Base-by-base conservation (phyloP, 2,329 filamentous ascomycete genomes). In the Trichoderma harzianum region DNA sequence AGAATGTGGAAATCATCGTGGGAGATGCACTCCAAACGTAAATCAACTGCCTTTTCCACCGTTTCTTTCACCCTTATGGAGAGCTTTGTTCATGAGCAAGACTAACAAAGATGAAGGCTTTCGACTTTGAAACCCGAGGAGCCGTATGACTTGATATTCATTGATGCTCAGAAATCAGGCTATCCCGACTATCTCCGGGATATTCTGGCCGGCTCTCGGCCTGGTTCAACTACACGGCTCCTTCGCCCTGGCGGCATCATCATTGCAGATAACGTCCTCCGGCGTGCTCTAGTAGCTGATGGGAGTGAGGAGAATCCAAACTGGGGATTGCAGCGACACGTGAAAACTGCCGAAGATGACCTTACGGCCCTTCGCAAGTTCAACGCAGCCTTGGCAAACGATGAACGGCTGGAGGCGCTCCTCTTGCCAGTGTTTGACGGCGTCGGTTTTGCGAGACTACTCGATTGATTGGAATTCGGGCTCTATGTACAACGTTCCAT, bases 201-300 rank as follows among this genome's bases (percentile, higher is more conserved):
- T 12, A 82, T 86, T 65, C 78, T 86, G 21, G 78, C 78, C 36
- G 76, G 78, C 71, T 86, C 84, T 7, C 73, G 73, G 32, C 79
- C 83, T 1, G 80, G 78, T 5, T 70, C 75, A 5, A 28, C 76
- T 6, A 75, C 73, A 5, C 80, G 84, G 5, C 81, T 87, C 30
- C 79, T 87, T 39, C 79, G 82, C 1, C 75, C 79, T 7, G 83
- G 82, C 16, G 85, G 84, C 3, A 75, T 87, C 64, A 83, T 88
- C 72, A 79, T 87, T 5, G 85, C 83, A 1, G 86, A 88, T 76
- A 88, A 88, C 70, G 80, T 85, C 63, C 81, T 88, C 36, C 83
- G 83, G 3, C 78, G 79, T 3, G 85, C 80, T 10, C 78, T 86
- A 7, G 83, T 87, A 4, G 85, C 83, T 7, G 78, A 80, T 67